Percentiles rank a stretch among this genome's conserved stretches.
Evolutionary conservation across 2,329 filamentous ascomycete species (phyloP).

Genomic region (Ophiocordyceps australis): DNA sequence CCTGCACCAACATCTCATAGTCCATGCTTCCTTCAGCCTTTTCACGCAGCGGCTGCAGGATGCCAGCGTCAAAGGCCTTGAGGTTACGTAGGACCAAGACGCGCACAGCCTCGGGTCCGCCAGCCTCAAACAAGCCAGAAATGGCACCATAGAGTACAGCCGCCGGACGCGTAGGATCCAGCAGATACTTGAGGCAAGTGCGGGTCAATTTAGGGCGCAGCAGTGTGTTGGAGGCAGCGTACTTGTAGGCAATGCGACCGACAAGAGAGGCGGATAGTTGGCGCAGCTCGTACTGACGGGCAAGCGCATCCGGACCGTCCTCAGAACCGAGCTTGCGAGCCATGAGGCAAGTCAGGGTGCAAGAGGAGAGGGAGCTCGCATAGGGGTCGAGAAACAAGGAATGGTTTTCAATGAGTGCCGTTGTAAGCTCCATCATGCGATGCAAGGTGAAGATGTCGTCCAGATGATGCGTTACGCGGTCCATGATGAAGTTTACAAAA

Average conservation of each 20-base stretch:
- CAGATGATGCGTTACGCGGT: conserved; percentile 86
- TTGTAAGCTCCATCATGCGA: conserved; percentile 82
- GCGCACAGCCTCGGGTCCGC: conserved; percentile 42
- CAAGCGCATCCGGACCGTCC: conserved; percentile 29
- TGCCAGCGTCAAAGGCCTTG: conserved; percentile 30
- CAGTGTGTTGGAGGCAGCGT: conserved; percentile 61
- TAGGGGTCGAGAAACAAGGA: conserved; percentile 54
- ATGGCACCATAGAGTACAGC: conserved; percentile 82
- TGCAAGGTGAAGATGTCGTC: conserved; percentile 78
- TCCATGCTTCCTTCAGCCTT: conserved; percentile 30
- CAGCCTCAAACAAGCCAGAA: conserved; percentile 59
- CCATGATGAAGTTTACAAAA: conserved; percentile 87
- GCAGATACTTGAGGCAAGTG: conserved; percentile 83
- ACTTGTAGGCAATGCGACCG: conserved; percentile 62
- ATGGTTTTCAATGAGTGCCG: conserved; percentile 68
- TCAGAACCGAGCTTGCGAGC: conserved; percentile 52
- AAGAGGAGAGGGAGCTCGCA: conserved; percentile 52
- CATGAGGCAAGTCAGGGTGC: conserved; percentile 81
- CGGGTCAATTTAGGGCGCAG: conserved; percentile 77
- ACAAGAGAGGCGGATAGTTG: conserved; percentile 73
- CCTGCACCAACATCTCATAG: conserved; percentile 35
- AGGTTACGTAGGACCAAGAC: conserved; percentile 37
- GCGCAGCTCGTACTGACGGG: conserved; percentile 60
- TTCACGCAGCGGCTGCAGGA: conserved; percentile 33
- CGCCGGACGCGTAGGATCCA: conserved; percentile 69